These are phyloP conservation scores for Leucaena leucocephala DNA, from an alignment of 306 rosid genomes.

Conservation along the genomic window DNA sequence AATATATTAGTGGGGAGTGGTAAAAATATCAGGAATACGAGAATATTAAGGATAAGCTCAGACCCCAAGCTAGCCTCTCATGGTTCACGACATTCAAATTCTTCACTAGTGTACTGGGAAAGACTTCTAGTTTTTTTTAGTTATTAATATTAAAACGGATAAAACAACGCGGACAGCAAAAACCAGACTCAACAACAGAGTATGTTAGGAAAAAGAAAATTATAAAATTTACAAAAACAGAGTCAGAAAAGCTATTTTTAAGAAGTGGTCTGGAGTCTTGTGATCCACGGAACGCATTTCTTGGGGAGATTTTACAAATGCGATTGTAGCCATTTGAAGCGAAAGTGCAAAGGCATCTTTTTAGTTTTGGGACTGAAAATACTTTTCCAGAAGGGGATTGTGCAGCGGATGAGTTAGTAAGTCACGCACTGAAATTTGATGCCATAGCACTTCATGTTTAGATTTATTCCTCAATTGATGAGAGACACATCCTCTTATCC, in stretches of 20 bases:
- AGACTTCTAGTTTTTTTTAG: neutral
- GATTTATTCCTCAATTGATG: neutral
- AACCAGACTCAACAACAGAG: neutral
- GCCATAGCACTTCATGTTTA: neutral
- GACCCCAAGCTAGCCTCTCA: neutral
- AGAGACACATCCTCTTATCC: neutral
- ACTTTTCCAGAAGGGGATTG: conserved; percentile 19
- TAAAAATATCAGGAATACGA: neutral
- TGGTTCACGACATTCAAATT: neutral
- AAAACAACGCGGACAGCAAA: neutral
- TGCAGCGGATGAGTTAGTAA: neutral
- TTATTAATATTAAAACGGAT: too few species aligned
- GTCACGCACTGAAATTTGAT: neutral
- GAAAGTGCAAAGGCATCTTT: neutral
- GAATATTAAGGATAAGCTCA: neutral
- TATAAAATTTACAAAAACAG: neutral
- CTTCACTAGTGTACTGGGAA: neutral
- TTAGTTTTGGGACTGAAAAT: neutral
- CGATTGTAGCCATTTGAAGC: neutral
- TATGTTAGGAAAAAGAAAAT: neutral
- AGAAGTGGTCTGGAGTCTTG: neutral
- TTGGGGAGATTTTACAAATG: neutral
- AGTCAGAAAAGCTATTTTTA: neutral
- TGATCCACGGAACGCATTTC: neutral
- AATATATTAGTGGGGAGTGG: neutral